Evolutionary conservation across 1,139 yeast species (phyloP).

Genomic region (Geotrichum klebahnii): DNA sequence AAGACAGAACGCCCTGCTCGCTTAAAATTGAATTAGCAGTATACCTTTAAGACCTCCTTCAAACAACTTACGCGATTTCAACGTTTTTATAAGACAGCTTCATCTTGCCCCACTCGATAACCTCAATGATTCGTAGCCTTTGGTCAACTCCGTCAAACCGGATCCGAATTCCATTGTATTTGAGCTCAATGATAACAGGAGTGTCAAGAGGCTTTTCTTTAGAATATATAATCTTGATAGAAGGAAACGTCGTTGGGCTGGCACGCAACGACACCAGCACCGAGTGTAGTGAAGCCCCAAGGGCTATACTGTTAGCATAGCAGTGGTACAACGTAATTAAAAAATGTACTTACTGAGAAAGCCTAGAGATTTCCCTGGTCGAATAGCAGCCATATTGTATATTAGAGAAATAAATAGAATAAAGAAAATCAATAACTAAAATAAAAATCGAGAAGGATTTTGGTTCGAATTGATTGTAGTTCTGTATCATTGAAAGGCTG

Average conservation of each 20-base stretch:
- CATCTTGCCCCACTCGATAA: constrained; percentile 31
- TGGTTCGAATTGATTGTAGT: no score
- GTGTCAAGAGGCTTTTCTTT: constrained; percentile 24
- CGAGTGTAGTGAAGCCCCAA: constrained; percentile 31
- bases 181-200: constrained; percentile 30
- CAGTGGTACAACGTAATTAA: not conserved
- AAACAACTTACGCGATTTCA: constrained; percentile 28
- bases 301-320: constrained; percentile 20
- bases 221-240: constrained; percentile 29
- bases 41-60: not conserved
- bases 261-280: constrained; percentile 27
- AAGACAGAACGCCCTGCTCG: constrained; percentile 18
- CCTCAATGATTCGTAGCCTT: constrained; percentile 31
- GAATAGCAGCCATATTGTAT: constrained; percentile 16
- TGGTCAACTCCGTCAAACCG: constrained; percentile 33
- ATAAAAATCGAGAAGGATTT: no score
- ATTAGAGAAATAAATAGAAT: not conserved
- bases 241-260: constrained; percentile 30
- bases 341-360: constrained; percentile 9
- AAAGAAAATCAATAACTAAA: no score
- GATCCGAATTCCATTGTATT: constrained; percentile 31
- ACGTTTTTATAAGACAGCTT: constrained; percentile 30
- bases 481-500: no score
- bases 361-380: constrained; percentile 22
- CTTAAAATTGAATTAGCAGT: not conserved